phyloP scores from a whole-genome alignment of 2,329 filamentous ascomycete genomes.

The Hymenoscyphus scutula region DNA sequence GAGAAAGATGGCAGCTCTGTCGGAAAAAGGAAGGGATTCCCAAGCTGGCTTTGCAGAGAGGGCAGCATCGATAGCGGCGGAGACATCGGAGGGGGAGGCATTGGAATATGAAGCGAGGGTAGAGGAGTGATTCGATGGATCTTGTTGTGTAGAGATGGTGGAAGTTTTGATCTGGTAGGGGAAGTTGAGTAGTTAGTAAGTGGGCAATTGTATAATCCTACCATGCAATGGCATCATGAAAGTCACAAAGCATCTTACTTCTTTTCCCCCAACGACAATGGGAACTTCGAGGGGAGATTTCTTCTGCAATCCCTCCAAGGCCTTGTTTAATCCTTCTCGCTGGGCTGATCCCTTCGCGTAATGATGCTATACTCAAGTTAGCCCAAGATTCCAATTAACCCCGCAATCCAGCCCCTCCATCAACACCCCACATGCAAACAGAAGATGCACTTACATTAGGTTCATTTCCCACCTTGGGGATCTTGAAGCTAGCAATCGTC shows the following conservation, averaged over 20 bases:
- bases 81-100: slow-evolving; percentile 73
- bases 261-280: slow-evolving; percentile 77
- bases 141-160: slow-evolving; percentile 67
- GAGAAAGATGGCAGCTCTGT: slow-evolving; percentile 89
- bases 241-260: slow-evolving; percentile 49
- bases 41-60: slow-evolving; percentile 82
- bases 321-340: slow-evolving; percentile 70
- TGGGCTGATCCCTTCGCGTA: slow-evolving; percentile 83
- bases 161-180: slow-evolving; percentile 68
- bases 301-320: slow-evolving; percentile 67
- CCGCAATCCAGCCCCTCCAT: not conserved
- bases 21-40: slow-evolving; percentile 83
- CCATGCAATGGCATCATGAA: not conserved
- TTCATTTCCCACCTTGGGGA: slow-evolving; percentile 85
- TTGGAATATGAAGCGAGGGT: slow-evolving; percentile 82
- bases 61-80: slow-evolving; percentile 76
- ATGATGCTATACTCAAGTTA: slow-evolving; percentile 62
- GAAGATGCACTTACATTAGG: slow-evolving; percentile 70
- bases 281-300: slow-evolving; percentile 75
- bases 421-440: not conserved
- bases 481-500: slow-evolving; percentile 74
- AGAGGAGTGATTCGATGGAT: slow-evolving; percentile 76
- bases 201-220: not conserved
- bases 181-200: slow-evolving; percentile 9
- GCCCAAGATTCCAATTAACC: slow-evolving; percentile 3